phyloP scores from a whole-genome alignment of 31 red algal genomes.

The Endocladia muricata region DNA sequence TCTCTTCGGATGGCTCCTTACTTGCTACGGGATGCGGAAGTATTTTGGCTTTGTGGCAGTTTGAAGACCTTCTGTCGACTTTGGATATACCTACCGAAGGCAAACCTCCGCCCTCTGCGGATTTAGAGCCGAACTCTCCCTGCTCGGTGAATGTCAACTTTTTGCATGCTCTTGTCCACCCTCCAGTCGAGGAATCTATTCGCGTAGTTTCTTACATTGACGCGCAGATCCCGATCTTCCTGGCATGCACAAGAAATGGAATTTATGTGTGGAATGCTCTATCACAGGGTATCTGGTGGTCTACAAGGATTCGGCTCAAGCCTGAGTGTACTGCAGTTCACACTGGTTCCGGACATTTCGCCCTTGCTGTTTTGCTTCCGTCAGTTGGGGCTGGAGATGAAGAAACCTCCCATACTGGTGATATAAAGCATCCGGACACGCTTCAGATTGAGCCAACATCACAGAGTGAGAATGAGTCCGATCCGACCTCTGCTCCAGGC shows the following conservation, averaged over 20 bases:
- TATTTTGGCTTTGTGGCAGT: constrained; percentile 44
- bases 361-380: constrained; percentile 26
- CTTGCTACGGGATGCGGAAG: constrained; percentile 33
- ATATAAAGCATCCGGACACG: not conserved
- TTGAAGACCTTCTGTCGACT: constrained; percentile 4
- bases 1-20: constrained; percentile 66
- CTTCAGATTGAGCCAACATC: not conserved
- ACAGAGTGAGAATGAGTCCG: not conserved
- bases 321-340: constrained; percentile 13
- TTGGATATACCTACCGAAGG: not conserved
- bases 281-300: constrained; percentile 67
- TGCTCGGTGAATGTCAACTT: constrained; percentile 16
- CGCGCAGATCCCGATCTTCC: constrained; percentile 19
- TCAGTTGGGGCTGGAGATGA: not conserved
- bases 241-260: constrained; percentile 39
- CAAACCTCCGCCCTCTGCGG: not conserved
- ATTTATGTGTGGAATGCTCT: constrained; percentile 69
- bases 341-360: constrained; percentile 16
- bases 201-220: constrained; percentile 23
- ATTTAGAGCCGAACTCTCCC: not conserved
- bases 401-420: not conserved
- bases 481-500: too few relatives aligned
- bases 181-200: constrained; percentile 40
- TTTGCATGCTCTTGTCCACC: constrained; percentile 61
- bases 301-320: constrained; percentile 26